A percentile compares a stretch with the other conserved stretches of the same genome.
Conservation (phyloP, 2,329 filamentous ascomycete genomes). For the Microcyclosporella mali region DNA sequence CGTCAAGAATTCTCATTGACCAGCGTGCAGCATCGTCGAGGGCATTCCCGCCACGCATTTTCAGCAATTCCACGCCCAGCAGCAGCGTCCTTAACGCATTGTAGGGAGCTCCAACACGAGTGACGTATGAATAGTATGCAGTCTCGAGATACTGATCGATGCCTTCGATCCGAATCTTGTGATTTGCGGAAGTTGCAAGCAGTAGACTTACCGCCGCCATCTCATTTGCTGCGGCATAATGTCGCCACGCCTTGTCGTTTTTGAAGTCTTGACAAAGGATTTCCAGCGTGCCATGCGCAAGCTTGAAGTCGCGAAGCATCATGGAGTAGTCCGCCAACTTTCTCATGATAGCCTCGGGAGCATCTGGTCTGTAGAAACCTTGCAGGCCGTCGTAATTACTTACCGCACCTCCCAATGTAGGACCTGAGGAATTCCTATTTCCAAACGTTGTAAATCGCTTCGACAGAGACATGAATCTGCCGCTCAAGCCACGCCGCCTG, state of each 20-base stretch:
- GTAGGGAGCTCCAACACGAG: constrained; percentile 71
- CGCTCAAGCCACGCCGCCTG: constrained; percentile 76
- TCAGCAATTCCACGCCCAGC: constrained; percentile 73
- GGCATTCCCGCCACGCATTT: constrained; percentile 69
- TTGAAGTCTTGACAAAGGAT: constrained; percentile 81
- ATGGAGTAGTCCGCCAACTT: constrained; percentile 93
- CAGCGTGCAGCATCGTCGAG: constrained; percentile 83
- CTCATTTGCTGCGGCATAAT: constrained; percentile 89
- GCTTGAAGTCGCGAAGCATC: constrained; percentile 93
- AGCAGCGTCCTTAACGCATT: constrained; percentile 72
- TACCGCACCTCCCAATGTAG: constrained; percentile 37
- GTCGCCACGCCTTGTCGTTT: constrained; percentile 94
- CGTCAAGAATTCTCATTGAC: constrained; percentile 73
- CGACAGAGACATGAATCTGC: constrained; percentile 89
- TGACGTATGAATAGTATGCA: constrained; percentile 86
- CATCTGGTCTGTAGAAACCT: constrained; percentile 78
- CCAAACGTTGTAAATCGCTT: constrained; percentile 85
- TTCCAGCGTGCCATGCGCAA: constrained; percentile 88
- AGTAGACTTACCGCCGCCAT: constrained; percentile 86
- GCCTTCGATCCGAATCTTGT: constrained; percentile 71
- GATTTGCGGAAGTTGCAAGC: constrained; percentile 64
- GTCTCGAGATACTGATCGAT: constrained; percentile 85
- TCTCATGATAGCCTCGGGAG: constrained; percentile 83
- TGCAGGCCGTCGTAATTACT: constrained; percentile 71
- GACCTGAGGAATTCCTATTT: constrained; percentile 52